Conservation (phyloP, 2,329 filamentous ascomycete genomes). For the Coniochaeta sp. region DNA sequence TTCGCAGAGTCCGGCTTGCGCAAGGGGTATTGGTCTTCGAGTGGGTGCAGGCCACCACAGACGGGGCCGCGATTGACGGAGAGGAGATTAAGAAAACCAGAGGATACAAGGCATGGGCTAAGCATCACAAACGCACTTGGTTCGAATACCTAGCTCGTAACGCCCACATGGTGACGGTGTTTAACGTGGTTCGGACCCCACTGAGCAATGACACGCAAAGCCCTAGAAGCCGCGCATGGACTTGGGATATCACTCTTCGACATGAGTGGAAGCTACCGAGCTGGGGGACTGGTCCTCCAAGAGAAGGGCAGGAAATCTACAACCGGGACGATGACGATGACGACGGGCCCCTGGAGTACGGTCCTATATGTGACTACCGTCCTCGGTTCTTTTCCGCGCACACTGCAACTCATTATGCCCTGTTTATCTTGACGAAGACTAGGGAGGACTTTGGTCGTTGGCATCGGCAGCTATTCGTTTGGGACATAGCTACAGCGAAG, state of each 20-base stretch:
- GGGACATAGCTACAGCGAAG: constrained; percentile 41
- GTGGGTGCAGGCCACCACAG: constrained; percentile 43
- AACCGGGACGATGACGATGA: no score
- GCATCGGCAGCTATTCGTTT: constrained; percentile 38
- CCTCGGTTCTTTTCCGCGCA: constrained; percentile 58
- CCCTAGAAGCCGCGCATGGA: constrained; percentile 1
- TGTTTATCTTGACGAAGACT: constrained; percentile 31
- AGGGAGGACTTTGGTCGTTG: constrained; percentile 10
- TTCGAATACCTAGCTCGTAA: constrained; percentile 39
- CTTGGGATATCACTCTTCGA: constrained; percentile 41
- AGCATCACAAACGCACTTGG: constrained; percentile 43
- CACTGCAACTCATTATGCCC: constrained; percentile 50
- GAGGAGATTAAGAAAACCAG: not conserved
- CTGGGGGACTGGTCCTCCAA: not conserved
- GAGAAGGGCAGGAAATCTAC: no score
- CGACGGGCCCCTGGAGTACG: no score
- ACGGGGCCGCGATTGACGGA: not conserved
- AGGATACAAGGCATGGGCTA: not conserved
- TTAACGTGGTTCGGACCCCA: constrained; percentile 32
- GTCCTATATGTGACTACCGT: no score
- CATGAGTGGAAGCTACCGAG: constrained; percentile 51
- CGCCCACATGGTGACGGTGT: constrained; percentile 54
- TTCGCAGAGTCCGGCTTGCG: constrained; percentile 48
- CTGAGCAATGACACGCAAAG: not conserved
- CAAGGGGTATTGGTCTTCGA: constrained; percentile 53